Evolutionary conservation across 2,329 filamentous ascomycete genomes (phyloP), one percentile per base, ranked within the genome.

Genomic region (Corynespora cassiicola): DNA sequence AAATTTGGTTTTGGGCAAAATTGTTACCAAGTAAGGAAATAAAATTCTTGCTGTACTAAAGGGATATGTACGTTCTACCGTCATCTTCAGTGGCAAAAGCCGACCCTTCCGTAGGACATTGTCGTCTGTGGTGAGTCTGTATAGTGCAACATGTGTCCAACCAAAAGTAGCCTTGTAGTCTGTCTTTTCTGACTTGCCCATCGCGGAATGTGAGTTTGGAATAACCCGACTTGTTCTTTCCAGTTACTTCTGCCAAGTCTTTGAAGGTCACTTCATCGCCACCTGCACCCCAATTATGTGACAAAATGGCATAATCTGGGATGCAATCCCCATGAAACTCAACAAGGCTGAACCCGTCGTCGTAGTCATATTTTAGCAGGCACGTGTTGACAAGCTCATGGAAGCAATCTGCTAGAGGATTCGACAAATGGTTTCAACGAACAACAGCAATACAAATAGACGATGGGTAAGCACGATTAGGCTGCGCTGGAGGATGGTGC

Each of bases 41-140:
- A n/a, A n/a, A n/a, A n/a, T n/a, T n/a, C n/a, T n/a, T n/a, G n/a
- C n/a, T n/a, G n/a, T n/a, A n/a, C n/a, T n/a, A n/a, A n/a, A n/a
- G n/a, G n/a, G n/a, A n/a, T n/a, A n/a, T n/a, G n/a, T n/a, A n/a
- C n/a, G n/a, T n/a, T n/a, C n/a, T n/a, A n/a, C n/a, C n/a, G n/a
- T n/a, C n/a, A n/a, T n/a, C n/a, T n/a, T n/a, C 35, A 38, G 25
- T 38, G 36, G 31, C 44, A 43, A 33, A 39, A 40, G 31, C 26
- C 35, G 36, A 31, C 39, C 35, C 34, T 47, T 42, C 40, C 32
- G 44, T 39, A 43, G 39, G 35, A 36, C 31, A 22, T 47, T 47
- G 39, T 47, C 39, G 31, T 43, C 39, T 18, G 39, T 47, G 38
- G 42, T 45, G 37, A 45, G 37, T 38, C 24, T 45, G 37, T 45